These are phyloP conservation scores for Candida hungchunana DNA, from an alignment of 805 yeast genomes.

Conservation along the genomic window DNA sequence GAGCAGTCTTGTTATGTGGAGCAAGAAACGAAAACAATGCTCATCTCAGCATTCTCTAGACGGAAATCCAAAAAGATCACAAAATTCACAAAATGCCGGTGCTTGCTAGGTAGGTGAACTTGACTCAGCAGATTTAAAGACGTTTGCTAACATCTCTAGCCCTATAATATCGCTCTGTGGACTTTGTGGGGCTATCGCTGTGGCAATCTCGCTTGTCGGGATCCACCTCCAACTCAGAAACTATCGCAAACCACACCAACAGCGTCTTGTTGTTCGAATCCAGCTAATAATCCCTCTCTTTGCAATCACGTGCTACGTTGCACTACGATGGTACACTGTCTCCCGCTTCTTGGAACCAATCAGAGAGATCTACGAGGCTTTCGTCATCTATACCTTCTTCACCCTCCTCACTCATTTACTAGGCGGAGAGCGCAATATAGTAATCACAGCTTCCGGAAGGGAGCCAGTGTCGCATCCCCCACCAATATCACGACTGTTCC, in stretches of 20 bases:
- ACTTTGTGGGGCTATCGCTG: constrained; percentile 8
- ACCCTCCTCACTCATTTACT: constrained; percentile 74
- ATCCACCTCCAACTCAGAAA: constrained; percentile 48
- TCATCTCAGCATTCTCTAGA: too few species aligned
- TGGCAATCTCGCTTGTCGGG: constrained; percentile 11
- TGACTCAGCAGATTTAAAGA: background rate
- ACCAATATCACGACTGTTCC: constrained; percentile 44
- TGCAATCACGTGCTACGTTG: constrained; percentile 63
- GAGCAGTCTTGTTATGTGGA: too few species aligned
- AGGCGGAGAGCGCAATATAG: constrained; percentile 89
- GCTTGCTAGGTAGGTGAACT: background rate
- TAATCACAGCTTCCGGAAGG: constrained; percentile 65
- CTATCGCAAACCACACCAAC: constrained; percentile 87
- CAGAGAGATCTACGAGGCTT: constrained; percentile 91
- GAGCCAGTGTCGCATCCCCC: constrained; percentile 65
- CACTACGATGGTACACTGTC: constrained; percentile 42
- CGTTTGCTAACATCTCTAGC: constrained; percentile 6
- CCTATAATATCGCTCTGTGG: constrained; percentile 14
- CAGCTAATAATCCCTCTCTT: constrained; percentile 78
- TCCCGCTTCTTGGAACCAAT: constrained; percentile 62
- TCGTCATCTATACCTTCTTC: constrained; percentile 91
- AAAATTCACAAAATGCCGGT: background rate
- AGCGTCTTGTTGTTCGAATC: constrained; percentile 78
- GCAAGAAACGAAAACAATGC: too few species aligned
- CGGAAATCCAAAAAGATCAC: background rate